A percentile compares a stretch with the other conserved stretches of the same genome.
Conservation (phyloP, 805 yeast genomes). For the Candida insectorum region DNA sequence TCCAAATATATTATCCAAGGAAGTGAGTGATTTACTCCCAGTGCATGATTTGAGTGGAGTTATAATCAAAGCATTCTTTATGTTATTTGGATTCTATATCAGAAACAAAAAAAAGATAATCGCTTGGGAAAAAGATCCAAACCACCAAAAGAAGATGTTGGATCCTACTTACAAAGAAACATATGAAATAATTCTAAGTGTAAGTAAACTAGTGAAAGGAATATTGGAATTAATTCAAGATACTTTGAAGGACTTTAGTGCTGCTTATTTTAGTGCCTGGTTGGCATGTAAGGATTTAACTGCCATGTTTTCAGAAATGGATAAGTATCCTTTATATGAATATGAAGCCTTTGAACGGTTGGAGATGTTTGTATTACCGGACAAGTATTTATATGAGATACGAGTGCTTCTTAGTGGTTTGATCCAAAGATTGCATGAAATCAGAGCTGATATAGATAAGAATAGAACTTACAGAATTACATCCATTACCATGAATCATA, state of each 20-base stretch:
- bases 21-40: slow-evolving; percentile 31
- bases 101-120: slow-evolving; percentile 16
- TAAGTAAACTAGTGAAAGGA: no score
- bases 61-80: slow-evolving; percentile 22
- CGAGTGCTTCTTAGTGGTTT: slow-evolving; percentile 2
- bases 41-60: slow-evolving; percentile 32
- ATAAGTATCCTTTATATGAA: no score
- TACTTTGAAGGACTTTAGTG: slow-evolving; percentile 34
- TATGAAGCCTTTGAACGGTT: no score
- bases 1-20: slow-evolving; percentile 28
- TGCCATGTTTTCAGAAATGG: slow-evolving; percentile 1
- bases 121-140: no score
- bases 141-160: no score
- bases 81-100: slow-evolving; percentile 20
- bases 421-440: background rate
- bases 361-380: no score
- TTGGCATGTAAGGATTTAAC: slow-evolving; percentile 56
- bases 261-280: slow-evolving; percentile 63
- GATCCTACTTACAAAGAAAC: no score
- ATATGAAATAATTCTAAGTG: no score
- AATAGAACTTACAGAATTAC: no score
- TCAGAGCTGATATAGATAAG: background rate
- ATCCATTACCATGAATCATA: no score
- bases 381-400: background rate
- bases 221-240: no score